Evolutionary conservation across 208 protist species (phyloP), one percentile per base, ranked within the genome.

Genomic region (Wallacemonas rigidus): DNA sequence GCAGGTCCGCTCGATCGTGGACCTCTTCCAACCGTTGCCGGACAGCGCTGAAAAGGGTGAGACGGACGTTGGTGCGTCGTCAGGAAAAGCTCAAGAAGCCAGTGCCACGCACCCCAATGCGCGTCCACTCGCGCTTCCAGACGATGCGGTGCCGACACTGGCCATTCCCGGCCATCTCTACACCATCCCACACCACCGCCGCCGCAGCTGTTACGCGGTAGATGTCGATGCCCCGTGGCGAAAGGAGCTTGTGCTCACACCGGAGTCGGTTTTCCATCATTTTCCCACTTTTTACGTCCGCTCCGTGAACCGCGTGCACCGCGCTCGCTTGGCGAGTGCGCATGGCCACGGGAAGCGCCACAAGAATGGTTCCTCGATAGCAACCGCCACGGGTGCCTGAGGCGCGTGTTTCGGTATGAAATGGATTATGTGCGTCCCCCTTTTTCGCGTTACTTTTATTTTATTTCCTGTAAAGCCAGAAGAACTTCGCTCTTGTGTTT

Each of bases 231-330:
- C 44, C 5, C 39, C 75, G 11, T 77, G 72, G 81, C 72, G 82
- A 8, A 40, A 68, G 11, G 57, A 77, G 55, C 26, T 87, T 41
- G 47, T 84, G 39, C 9, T 79, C 0, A 64, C 50, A 6, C 58
- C 67, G 44, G 73, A 77, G 48, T 45, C 72, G 0, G 68, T 75
- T 26, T 67, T 82, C 38, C 84, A 89, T 17, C 84, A 92, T 71
- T 86, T 87, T 53, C 87, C 87, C 0, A 74, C 72, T 48, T 77
- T 80, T 56, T 92, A 92, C 57, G 48, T 87, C 53, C 86, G 86
- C 38, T 68, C 74, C 6, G 56, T 91, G 11, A 75, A 83, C 26
- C 72, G 82, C 6, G 71, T 90, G 6, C 70, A 65, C n/a, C 60
- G 60, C 38, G 41, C 43, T n/a, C 45, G 55, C 15, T 6, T 5